phyloP scores from a whole-genome alignment of 2,329 filamentous ascomycete species.

The Botrytis paeoniae region DNA sequence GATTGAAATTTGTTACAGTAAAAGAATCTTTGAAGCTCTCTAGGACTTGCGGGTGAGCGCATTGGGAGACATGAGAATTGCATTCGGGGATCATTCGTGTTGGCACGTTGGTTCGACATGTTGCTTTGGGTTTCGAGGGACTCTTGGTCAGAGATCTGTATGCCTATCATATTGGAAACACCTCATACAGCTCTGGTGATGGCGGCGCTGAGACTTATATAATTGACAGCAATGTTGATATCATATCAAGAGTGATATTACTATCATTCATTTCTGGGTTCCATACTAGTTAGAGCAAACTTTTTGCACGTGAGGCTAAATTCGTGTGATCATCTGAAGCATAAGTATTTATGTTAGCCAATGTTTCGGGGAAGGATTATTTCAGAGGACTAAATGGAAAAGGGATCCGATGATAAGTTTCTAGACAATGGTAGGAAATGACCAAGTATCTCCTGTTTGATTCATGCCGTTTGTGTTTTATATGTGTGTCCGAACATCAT shows the following conservation, averaged over 20 bases:
- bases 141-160: neutral
- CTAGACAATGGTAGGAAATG: neutral
- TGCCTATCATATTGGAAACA: neutral
- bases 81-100: neutral
- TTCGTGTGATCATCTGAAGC: neutral
- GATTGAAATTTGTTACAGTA: neutral
- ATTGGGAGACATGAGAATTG: neutral
- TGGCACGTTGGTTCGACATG: neutral
- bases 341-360: no score
- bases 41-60: neutral
- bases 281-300: neutral
- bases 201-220: neutral
- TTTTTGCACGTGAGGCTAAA: neutral
- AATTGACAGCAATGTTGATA: neutral
- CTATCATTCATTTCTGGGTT: neutral
- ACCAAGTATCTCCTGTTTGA: neutral
- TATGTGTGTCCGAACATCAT: neutral
- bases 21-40: neutral
- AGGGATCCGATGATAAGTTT: neutral
- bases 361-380: neutral
- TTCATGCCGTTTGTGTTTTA: neutral
- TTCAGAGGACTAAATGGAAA: neutral
- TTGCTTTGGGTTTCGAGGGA: neutral
- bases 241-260: neutral
- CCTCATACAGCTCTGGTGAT: neutral